Base-by-base conservation (phyloP, 1,139 yeast species). In the Yamadazyma diospyri region DNA sequence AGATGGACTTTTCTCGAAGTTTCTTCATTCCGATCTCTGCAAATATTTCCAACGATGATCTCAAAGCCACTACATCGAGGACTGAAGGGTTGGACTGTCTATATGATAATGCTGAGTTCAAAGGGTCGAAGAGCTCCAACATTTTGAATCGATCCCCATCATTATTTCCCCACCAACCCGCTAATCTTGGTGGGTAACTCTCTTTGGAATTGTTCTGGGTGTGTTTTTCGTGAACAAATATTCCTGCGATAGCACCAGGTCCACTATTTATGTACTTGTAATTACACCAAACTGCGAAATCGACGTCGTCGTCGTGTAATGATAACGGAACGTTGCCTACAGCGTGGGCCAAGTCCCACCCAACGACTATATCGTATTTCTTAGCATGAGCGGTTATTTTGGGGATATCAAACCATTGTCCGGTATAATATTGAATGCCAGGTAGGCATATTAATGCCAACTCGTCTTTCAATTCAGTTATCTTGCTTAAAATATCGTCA, bases 141-240 rank as follows among this genome's bases (percentile, higher is more conserved):
- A 89, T 89, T 45, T 79, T 69, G 55, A 89, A 89, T 40, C 97
- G 64, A 20, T 76, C 78, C 2, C 50, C 46, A 0, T 81, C 64
- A 45, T 83, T 77, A 51, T 86, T 88, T 1, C 97, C 97, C 97
- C 97, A 89, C 97, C 97, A 89, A 1, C 97, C 97, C 0, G 96
- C 95, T 35, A 85, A 64, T 42, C 97, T 66, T 1, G 95, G 83
- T 23, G 73, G 50, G 33, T 65, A 65, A 27, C 58, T 57, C 11
- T 51, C 42, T 16, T 48, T 51, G 33, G 59, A 47, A 50, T 51
- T 61, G 43, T 52, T 47, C 29, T 48, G 49, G n/a, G 75, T 68
- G 50, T 61, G 64, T 33, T 49, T 57, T 43, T 76, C 80, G 53
- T 87, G 77, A 17, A 88, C 81, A 50, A 76, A 88, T 16, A 85